A percentile compares a stretch with the other conserved stretches of the same genome.
Conservation (phyloP, 176 grass and related monocot species). For the Juncus effusus region DNA sequence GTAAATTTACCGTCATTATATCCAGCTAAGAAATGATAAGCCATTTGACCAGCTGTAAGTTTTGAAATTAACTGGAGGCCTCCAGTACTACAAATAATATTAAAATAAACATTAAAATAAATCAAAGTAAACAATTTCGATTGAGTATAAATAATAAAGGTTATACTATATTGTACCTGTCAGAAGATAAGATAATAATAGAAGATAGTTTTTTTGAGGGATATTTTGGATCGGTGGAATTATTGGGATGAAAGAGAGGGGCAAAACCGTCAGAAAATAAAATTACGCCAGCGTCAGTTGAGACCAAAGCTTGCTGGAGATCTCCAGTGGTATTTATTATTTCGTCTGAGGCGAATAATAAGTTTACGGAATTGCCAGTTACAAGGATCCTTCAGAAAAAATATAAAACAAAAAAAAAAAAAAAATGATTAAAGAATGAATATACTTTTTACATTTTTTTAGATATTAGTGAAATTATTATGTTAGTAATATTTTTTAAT, state of each 20-base stretch:
- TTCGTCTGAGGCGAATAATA: constrained; percentile 63
- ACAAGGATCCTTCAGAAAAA: constrained; percentile 47
- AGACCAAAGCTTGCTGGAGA: constrained; percentile 44
- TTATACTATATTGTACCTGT: constrained; percentile 56
- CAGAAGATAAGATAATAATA: constrained; percentile 49
- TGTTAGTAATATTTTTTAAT: too few relatives aligned
- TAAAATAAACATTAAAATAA: background rate
- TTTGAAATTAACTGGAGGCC: constrained; percentile 51
- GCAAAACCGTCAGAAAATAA: constrained; percentile 46
- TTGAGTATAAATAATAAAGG: constrained; percentile 1
- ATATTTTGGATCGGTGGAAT: constrained; percentile 17
- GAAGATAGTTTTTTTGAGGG: constrained; percentile 43
- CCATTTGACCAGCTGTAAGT: constrained; percentile 70
- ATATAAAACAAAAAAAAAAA: constrained; percentile 11
- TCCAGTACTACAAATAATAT: constrained; percentile 47
- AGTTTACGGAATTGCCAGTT: constrained; percentile 41
- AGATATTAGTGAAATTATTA: too few relatives aligned
- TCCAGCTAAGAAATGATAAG: constrained; percentile 89
- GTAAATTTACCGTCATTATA: constrained; percentile 79
- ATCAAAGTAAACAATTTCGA: too few relatives aligned
- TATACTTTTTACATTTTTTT: too few relatives aligned
- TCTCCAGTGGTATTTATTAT: constrained; percentile 39
- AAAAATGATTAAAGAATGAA: too few relatives aligned
- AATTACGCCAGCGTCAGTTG: constrained; percentile 49
- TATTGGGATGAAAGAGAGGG: constrained; percentile 50